Conservation (phyloP, 2,329 filamentous ascomycete species). For the Pseudogymnoascus sp. region DNA sequence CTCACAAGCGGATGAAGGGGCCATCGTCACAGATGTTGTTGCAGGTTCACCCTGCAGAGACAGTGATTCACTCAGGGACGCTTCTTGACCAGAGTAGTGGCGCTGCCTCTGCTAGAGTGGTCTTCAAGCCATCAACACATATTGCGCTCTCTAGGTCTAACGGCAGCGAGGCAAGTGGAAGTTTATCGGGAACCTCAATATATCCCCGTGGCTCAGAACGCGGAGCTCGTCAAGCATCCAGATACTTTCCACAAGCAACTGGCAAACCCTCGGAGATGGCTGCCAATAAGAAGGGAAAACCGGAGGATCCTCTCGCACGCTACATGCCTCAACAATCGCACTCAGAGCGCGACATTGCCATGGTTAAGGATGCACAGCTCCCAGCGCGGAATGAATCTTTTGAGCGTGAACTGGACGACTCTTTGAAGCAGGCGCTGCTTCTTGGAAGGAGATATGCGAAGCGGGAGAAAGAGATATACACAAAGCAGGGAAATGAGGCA, state of each 20-base stretch:
- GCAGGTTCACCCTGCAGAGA: not conserved
- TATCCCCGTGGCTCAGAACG: not conserved
- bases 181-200: not conserved
- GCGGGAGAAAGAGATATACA: not conserved
- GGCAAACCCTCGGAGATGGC: not conserved
- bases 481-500: not conserved
- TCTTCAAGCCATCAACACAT: not conserved
- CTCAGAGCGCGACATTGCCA: not conserved
- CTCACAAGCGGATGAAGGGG: not conserved
- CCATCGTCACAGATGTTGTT: not conserved
- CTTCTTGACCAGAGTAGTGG: not conserved
- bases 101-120: not conserved
- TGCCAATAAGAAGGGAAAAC: not conserved
- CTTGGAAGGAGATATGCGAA: slow-evolving; percentile 1
- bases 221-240: not conserved
- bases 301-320: not conserved
- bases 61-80: not conserved
- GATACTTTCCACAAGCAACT: not conserved
- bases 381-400: not conserved
- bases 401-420: not conserved
- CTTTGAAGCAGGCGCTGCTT: not conserved
- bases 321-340: not conserved
- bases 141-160: not conserved
- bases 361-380: not conserved
- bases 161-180: not conserved